Conservation (phyloP, 2,329 filamentous ascomycete genomes). For the Zasmidium angulare region DNA sequence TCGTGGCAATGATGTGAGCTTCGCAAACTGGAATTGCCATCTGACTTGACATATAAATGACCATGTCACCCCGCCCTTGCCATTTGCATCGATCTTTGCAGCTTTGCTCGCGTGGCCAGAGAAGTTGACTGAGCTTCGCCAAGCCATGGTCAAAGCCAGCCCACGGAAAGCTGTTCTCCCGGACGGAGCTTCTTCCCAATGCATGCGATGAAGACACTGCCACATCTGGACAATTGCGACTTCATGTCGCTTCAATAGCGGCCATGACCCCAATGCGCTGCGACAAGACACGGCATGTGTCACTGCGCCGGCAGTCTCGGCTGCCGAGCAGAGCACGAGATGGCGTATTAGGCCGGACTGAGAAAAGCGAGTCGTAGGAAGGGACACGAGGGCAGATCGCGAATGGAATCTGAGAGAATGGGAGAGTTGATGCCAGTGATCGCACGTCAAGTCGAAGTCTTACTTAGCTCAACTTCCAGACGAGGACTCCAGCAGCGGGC, state of each 20-base stretch:
- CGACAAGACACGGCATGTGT: too few relatives aligned
- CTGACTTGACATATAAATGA: not conserved
- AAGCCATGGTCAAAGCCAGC: not conserved
- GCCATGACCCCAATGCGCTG: too few relatives aligned
- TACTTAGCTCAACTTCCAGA: conserved; percentile 18
- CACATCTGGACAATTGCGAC: not conserved
- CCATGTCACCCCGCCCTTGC: not conserved
- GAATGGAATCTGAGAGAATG: too few relatives aligned
- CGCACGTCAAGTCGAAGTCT: too few relatives aligned
- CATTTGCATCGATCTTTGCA: conserved; percentile 2
- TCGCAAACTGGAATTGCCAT: not conserved
- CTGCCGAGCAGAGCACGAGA: too few relatives aligned
- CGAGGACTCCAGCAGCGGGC: conserved; percentile 18
- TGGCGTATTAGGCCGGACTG: too few relatives aligned
- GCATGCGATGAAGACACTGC: not conserved
- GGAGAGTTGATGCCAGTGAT: too few relatives aligned
- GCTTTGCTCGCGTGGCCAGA: not conserved
- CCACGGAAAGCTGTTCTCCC: not conserved
- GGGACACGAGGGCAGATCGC: too few relatives aligned
- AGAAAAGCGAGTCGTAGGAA: too few relatives aligned
- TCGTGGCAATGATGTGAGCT: not conserved
- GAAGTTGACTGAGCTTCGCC: not conserved
- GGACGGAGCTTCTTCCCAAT: not conserved
- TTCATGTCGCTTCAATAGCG: too few relatives aligned
- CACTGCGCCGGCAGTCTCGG: too few relatives aligned